Evolutionary conservation across 768 basidiomycete species (phyloP).

Genomic region (Xerocomellus amylosporus): DNA sequence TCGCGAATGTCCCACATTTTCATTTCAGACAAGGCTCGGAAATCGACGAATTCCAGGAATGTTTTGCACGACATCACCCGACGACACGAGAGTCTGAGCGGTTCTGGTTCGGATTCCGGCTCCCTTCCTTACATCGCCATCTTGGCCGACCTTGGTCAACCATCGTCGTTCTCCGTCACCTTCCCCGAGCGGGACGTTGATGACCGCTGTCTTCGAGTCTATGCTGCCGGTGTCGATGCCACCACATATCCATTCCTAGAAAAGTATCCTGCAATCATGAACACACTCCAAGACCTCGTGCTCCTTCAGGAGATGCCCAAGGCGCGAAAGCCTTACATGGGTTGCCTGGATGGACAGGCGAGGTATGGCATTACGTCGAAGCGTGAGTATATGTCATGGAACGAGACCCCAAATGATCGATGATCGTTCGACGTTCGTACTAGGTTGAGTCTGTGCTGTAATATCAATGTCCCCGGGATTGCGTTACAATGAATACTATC

Average conservation of each 20-base stretch:
- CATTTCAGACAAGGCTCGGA: conserved; percentile 16
- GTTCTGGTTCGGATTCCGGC: neutral
- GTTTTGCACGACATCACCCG: neutral
- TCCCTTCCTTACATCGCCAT: conserved; percentile 6
- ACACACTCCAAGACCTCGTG: neutral
- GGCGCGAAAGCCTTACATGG: neutral
- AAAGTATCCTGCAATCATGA: neutral
- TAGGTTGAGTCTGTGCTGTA: too few relatives aligned
- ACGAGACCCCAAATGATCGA: too few relatives aligned
- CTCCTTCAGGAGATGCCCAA: neutral
- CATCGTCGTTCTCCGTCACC: neutral
- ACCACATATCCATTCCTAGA: conserved; percentile 8
- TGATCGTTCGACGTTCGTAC: neutral
- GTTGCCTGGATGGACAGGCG: neutral
- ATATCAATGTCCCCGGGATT: too few relatives aligned
- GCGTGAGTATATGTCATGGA: too few relatives aligned
- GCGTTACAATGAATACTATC: too few relatives aligned
- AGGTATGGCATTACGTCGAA: neutral
- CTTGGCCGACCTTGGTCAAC: conserved; percentile 9
- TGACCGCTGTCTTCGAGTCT: conserved; percentile 8
- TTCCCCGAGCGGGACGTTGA: neutral
- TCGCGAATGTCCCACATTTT: conserved; percentile 15
- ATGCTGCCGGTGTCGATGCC: neutral
- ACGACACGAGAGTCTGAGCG: neutral
- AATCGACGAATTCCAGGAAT: neutral